Evolutionary conservation across 768 basidiomycete genomes (phyloP).

Genomic region (Plicaturopsis crispa): DNA sequence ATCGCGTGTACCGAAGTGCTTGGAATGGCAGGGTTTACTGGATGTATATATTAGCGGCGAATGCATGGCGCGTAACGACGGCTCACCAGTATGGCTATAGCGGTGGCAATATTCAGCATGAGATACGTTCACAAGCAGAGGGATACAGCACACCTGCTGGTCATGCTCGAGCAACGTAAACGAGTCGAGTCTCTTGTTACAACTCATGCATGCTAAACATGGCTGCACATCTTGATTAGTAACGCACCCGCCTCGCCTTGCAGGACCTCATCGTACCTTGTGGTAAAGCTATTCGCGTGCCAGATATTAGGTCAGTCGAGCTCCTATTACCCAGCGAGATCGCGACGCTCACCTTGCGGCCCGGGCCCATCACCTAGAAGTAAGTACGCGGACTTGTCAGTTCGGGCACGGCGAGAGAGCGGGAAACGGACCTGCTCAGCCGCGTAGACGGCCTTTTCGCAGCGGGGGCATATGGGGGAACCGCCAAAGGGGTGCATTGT

Average conservation of each 20-base stretch:
- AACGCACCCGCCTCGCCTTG: too few relatives aligned
- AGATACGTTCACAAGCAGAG: constrained; percentile 3
- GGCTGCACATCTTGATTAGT: too few relatives aligned
- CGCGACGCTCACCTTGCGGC: constrained; percentile 59
- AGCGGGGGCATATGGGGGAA: constrained; percentile 65
- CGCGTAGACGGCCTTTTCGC: constrained; percentile 73
- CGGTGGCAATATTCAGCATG: background rate
- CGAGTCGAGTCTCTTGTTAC: constrained; percentile 76
- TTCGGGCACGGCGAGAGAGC: background rate
- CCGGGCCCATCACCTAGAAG: constrained; percentile 73
- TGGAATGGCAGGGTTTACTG: constrained; percentile 80
- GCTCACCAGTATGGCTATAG: constrained; percentile 46
- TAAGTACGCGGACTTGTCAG: constrained; percentile 6
- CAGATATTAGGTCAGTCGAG: background rate
- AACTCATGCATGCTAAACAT: constrained; percentile 72
- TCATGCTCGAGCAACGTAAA: constrained; percentile 76
- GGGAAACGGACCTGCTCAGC: constrained; percentile 66
- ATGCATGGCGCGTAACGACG: too few relatives aligned
- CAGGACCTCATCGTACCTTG: too few relatives aligned
- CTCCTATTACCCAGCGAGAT: constrained; percentile 3
- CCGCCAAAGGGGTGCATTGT: constrained; percentile 70
- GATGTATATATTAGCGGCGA: too few relatives aligned
- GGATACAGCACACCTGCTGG: constrained; percentile 42
- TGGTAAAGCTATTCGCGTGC: constrained; percentile 58
- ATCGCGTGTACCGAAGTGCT: constrained; percentile 71